Percentiles rank a stretch among this genome's conserved stretches.
phyloP scores from a whole-genome alignment of 208 protist genomes.

The Zelonia costaricensis region DNA sequence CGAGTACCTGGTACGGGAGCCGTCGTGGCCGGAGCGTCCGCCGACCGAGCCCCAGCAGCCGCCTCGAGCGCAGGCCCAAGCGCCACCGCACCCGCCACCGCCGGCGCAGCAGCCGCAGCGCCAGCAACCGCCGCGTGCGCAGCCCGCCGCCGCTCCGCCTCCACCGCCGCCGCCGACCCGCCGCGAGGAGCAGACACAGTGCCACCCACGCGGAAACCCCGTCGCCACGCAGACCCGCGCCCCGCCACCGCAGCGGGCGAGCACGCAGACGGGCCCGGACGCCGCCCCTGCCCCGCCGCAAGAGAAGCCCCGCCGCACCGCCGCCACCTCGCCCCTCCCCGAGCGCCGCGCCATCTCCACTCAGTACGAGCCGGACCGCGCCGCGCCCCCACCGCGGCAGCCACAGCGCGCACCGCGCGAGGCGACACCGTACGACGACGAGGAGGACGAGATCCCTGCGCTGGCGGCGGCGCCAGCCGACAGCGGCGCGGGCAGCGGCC shows the following conservation, averaged over 20 bases:
- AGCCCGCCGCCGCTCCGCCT: not conserved
- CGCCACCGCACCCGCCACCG: not conserved
- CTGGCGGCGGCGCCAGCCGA: not conserved
- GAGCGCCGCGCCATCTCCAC: too few relatives aligned
- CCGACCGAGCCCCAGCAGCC: not conserved
- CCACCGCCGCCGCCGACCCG: not conserved
- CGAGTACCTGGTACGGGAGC: not conserved
- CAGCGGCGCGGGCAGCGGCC: not conserved
- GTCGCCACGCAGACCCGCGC: not conserved
- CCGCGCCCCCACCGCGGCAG: too few relatives aligned
- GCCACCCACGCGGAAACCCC: not conserved
- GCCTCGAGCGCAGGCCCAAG: not conserved
- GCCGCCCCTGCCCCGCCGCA: not conserved
- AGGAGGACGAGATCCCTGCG: slow-evolving; percentile 2
- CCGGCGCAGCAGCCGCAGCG: not conserved
- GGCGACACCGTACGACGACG: too few relatives aligned
- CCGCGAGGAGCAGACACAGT: slow-evolving; percentile 2
- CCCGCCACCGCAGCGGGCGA: not conserved
- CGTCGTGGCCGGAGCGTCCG: not conserved
- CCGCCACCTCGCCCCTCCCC: not conserved
- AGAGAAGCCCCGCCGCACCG: not conserved
- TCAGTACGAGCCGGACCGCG: too few relatives aligned
- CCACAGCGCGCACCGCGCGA: too few relatives aligned
- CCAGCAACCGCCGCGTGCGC: not conserved
- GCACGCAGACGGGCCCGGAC: not conserved